Percentiles rank a stretch among this genome's conserved stretches.
Evolutionary conservation across 257 asterid genomes (phyloP).

Genomic region (Salvia rosmarinus): DNA sequence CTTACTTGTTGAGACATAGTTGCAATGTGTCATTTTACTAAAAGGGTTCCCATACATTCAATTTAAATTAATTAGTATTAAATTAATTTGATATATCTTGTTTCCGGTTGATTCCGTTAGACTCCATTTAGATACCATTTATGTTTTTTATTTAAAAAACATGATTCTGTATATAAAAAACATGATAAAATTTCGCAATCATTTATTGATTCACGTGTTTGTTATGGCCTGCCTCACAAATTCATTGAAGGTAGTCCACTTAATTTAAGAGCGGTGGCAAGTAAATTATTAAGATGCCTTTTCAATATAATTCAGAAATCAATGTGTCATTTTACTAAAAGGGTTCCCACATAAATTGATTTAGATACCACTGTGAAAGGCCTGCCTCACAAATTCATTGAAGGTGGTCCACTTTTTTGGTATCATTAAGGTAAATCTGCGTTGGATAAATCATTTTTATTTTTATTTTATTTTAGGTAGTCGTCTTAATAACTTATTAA

Average conservation of each 20-base stretch:
- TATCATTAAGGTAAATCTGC: too few species aligned
- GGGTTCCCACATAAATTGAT: constrained; percentile 24
- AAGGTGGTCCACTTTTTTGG: not conserved
- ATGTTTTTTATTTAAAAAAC: too few species aligned
- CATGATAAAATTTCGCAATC: too few species aligned
- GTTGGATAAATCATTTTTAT: too few species aligned
- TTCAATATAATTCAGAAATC: not conserved
- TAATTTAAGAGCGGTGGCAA: constrained; percentile 22
- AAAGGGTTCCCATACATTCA: not conserved
- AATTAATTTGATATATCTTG: too few species aligned
- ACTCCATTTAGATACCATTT: too few species aligned
- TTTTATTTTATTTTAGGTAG: not conserved
- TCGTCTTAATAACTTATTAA: not conserved
- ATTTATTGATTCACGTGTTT: too few species aligned
- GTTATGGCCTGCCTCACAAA: not conserved
- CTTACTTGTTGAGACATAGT: too few species aligned
- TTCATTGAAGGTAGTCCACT: constrained; percentile 8
- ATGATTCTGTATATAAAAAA: too few species aligned
- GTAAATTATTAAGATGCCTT: not conserved
- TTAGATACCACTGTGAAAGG: not conserved
- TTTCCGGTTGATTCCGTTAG: too few species aligned
- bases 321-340: not conserved
- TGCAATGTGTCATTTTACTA: constrained; percentile 8
- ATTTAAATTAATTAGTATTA: constrained; percentile 31
- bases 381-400: not conserved